Base-by-base conservation (phyloP, 805 yeast genomes). In the Pichia gijzeniarum region DNA sequence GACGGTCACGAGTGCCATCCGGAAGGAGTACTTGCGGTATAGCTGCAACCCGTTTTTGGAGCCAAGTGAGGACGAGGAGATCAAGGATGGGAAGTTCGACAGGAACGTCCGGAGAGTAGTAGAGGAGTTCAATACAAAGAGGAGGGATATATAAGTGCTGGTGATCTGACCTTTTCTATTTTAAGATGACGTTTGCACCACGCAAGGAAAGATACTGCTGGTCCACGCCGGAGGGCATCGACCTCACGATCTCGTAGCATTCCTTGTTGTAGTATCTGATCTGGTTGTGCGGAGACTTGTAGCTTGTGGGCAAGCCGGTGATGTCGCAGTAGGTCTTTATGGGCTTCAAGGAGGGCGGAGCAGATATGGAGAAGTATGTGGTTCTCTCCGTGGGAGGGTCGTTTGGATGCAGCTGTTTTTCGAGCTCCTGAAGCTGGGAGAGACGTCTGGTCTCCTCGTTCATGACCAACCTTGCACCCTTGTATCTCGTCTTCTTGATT, bases 201-300 rank as follows among this genome's bases (percentile, higher is more conserved):
- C 98, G 74, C 49, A 91, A 69, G 52, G 85, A 85, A 58, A 91
- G 70, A 61, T 89, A 91, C 63, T 89, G 95, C 65, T 91, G 98
- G 64, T 91, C 97, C 25, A 85, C 84, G 20, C 96, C 96, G 3
- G 95, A 86, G 1, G 89, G 82, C 80, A 91, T 78, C 51, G 79
- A 78, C 60, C 79, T 79, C 31, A 87, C 83, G 31, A 83, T 71
- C 40, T 82, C 85, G 62, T 79, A 90, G 27, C 91, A 82, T 63
- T 91, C 97, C 42, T 79, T 79, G 60, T 91, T 83, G 63, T 85
- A 80, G 62, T 80, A 91, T 45, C 96, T 70, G 43, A 91, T 67
- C 35, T 84, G 83, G 56, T 79, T 84, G 21, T 81, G 72, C 0
- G 93, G 93, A 21, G 82, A 73, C 58, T 76, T 81, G 69, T 91